phyloP scores from a whole-genome alignment of 495 filamentous ascomycete genomes.

The Neurospora hispaniola region DNA sequence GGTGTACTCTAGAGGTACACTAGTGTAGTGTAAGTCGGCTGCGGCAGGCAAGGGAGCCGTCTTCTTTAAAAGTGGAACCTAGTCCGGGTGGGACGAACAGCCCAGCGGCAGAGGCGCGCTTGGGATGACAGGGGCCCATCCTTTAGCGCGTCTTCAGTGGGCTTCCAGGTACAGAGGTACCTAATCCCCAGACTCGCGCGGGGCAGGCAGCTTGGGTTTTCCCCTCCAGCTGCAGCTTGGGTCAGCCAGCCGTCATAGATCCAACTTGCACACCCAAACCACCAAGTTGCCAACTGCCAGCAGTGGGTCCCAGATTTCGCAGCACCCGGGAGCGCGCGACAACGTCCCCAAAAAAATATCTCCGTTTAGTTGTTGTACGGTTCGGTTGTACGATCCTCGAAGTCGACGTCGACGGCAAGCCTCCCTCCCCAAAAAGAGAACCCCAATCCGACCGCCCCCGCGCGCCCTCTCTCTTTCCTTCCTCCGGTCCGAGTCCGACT shows the following conservation, averaged over 20 bases:
- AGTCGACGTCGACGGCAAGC: not conserved
- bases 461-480: conserved; percentile 3
- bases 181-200: not conserved
- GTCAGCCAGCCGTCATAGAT: not conserved
- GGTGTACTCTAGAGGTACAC: no score
- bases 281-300: not conserved
- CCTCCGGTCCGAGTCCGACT: not conserved
- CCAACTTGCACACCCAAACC: not conserved
- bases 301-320: not conserved
- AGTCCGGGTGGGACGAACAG: not conserved
- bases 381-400: not conserved
- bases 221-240: not conserved
- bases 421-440: conserved; percentile 4
- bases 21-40: not conserved
- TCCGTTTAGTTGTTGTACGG: not conserved
- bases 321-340: not conserved
- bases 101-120: not conserved
- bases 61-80: not conserved
- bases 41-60: not conserved
- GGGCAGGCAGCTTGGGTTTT: not conserved
- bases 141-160: not conserved
- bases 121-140: not conserved
- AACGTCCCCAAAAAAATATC: conserved; percentile 1
- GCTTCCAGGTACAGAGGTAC: not conserved
- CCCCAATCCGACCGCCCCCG: conserved; percentile 4